Percentiles rank a stretch among this genome's conserved stretches.
These are phyloP conservation scores for Spencermartinsiella europaea DNA, from an alignment of 805 yeast genomes.

Conservation along the genomic window DNA sequence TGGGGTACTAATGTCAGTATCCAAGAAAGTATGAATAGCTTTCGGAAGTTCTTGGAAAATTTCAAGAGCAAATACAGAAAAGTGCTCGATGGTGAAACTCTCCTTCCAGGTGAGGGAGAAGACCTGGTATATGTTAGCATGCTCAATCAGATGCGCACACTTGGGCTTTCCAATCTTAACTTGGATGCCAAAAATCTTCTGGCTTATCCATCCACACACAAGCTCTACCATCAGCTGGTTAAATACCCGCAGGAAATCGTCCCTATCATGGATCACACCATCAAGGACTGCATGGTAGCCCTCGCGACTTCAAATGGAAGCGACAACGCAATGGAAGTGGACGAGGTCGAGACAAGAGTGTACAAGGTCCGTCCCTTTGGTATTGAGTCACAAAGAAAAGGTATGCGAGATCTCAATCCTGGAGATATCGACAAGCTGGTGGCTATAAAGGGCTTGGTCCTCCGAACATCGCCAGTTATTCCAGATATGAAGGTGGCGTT, in stretches of 20 bases:
- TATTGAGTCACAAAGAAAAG: conserved; percentile 56
- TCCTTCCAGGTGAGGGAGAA: conserved; percentile 55
- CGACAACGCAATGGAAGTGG: conserved; percentile 34
- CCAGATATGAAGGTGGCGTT: conserved; percentile 98
- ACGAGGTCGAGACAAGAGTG: conserved; percentile 71
- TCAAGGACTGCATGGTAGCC: conserved; percentile 77
- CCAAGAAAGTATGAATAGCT: conserved; percentile 74
- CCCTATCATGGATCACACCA: conserved; percentile 95
- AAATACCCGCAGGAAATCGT: conserved; percentile 95
- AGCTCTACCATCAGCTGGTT: conserved; percentile 76
- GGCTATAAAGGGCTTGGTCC: conserved; percentile 81
- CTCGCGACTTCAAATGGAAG: conserved; percentile 31
- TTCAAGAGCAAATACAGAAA: conserved; percentile 72
- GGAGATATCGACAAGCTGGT: conserved; percentile 92
- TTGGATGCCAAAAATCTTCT: conserved; percentile 77
- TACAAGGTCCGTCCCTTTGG: conserved; percentile 90
- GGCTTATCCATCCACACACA: conserved; percentile 69
- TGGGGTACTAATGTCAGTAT: conserved; percentile 99
- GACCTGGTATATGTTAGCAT: conserved; percentile 67
- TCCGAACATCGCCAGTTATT: conserved; percentile 83
- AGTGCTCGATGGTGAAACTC: conserved; percentile 24
- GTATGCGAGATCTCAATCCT: conserved; percentile 92
- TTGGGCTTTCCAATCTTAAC: conserved; percentile 78
- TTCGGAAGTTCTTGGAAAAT: conserved; percentile 76
- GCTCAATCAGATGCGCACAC: conserved; percentile 65